Conservation (phyloP, 257 asterid genomes). For the Plantago elongata region DNA sequence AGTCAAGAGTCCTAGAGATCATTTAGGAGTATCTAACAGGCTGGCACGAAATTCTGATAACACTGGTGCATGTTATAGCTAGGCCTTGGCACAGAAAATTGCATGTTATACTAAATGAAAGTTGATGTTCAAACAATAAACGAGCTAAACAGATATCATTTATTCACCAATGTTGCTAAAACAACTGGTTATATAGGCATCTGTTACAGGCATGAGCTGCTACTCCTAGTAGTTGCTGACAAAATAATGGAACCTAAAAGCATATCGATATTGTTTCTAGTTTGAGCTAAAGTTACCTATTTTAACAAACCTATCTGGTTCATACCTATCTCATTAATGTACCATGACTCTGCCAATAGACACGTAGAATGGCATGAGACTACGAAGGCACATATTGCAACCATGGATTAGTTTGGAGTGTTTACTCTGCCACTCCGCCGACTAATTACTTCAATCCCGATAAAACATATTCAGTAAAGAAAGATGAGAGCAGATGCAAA, state of each 20-base stretch:
- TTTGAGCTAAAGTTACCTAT: background rate
- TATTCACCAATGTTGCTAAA: background rate
- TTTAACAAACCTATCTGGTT: background rate
- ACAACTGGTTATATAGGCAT: background rate
- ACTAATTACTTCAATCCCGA: slow-evolving; percentile 6
- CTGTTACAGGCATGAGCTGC: background rate
- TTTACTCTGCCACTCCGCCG: background rate
- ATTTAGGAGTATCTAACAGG: too few relatives aligned
- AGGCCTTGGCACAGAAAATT: too few relatives aligned
- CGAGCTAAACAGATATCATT: background rate
- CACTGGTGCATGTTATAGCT: too few relatives aligned
- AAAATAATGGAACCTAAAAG: background rate
- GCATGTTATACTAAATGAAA: background rate
- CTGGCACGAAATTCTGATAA: too few relatives aligned
- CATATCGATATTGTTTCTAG: background rate
- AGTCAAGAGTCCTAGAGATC: too few relatives aligned
- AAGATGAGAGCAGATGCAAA: slow-evolving; percentile 4
- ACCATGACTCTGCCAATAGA: background rate
- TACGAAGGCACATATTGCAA: background rate
- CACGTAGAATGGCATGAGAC: background rate
- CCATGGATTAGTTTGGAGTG: background rate
- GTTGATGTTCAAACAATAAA: background rate
- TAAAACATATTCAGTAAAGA: background rate
- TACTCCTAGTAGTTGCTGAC: background rate
- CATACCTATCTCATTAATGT: background rate